Percentiles rank a stretch among this genome's conserved stretches.
These are phyloP conservation scores for Cladosporium cucumerinum DNA, from an alignment of 2,329 filamentous ascomycete genomes.

Conservation along the genomic window DNA sequence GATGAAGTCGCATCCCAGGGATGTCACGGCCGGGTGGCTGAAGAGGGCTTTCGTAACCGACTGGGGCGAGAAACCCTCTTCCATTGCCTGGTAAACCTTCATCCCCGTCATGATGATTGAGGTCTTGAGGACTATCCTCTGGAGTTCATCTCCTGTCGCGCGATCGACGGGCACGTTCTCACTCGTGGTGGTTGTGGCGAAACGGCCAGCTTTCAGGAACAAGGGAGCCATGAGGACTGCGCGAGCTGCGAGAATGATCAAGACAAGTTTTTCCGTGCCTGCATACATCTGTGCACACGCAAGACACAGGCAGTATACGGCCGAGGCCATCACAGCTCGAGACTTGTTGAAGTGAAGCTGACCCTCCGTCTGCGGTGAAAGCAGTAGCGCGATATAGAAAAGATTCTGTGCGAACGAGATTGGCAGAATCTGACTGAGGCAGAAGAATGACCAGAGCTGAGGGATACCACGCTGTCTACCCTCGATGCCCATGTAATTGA, in stretches of 20 bases:
- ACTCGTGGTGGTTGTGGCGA: not conserved
- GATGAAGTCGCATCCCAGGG: conserved; percentile 31
- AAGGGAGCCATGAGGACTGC: conserved; percentile 25
- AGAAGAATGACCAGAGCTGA: conserved; percentile 33
- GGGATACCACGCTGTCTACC: conserved; percentile 28
- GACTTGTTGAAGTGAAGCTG: conserved; percentile 11
- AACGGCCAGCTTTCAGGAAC: conserved; percentile 14
- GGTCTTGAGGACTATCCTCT: conserved; percentile 8
- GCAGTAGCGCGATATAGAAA: conserved; percentile 31
- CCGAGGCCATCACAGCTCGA: conserved; percentile 6
- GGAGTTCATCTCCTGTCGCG: conserved; percentile 13
- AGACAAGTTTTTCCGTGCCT: conserved; percentile 20
- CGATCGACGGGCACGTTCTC: conserved; percentile 13
- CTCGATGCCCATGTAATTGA: conserved; percentile 31
- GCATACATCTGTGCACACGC: conserved; percentile 17
- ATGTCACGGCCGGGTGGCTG: conserved; percentile 32
- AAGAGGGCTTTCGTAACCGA: conserved; percentile 21
- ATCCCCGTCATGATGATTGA: conserved; percentile 17
- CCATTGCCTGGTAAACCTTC: conserved; percentile 6
- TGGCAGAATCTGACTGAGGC: conserved; percentile 35
- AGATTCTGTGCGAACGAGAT: conserved; percentile 35
- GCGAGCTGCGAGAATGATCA: conserved; percentile 26
- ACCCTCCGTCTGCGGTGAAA: conserved; percentile 4
- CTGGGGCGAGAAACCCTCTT: not conserved
- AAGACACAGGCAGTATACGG: conserved; percentile 21